Conservation (phyloP, 306 rosid species). For the Castanea sativa region DNA sequence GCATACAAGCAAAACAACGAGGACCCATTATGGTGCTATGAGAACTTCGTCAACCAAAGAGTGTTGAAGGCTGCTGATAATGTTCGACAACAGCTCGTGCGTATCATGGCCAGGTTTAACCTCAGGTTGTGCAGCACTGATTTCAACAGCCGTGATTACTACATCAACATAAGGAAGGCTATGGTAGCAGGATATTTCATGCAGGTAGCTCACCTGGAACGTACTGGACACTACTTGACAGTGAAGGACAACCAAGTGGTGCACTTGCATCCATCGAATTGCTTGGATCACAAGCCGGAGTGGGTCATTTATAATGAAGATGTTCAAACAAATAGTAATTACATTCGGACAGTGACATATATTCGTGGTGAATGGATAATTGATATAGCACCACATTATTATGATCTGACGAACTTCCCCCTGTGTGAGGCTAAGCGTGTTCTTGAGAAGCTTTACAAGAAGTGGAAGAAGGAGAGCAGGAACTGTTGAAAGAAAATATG, state of each 20-base stretch:
- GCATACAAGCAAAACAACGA: slow-evolving; percentile 95
- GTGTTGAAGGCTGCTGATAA: slow-evolving; percentile 85
- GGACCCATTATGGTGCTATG: slow-evolving; percentile 91
- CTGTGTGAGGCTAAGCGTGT: slow-evolving; percentile 91
- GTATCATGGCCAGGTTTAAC: slow-evolving; percentile 82
- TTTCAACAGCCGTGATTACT: slow-evolving; percentile 85
- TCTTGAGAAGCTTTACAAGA: slow-evolving; percentile 81
- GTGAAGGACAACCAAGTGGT: slow-evolving; percentile 97
- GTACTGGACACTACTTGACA: slow-evolving; percentile 51
- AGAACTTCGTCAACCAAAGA: slow-evolving; percentile 76
- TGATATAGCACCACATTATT: slow-evolving; percentile 84
- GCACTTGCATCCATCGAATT: slow-evolving; percentile 94
- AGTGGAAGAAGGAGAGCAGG: slow-evolving; percentile 62
- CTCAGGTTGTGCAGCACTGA: slow-evolving; percentile 87
- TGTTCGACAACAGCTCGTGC: slow-evolving; percentile 84
- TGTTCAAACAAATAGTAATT: slow-evolving; percentile 79
- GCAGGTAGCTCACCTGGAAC: slow-evolving; percentile 96
- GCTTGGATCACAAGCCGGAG: slow-evolving; percentile 94
- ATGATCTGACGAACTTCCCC: slow-evolving; percentile 77
- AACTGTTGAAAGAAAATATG: background rate
- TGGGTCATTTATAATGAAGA: slow-evolving; percentile 94
- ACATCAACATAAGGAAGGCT: slow-evolving; percentile 85
- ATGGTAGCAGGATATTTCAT: slow-evolving; percentile 96
- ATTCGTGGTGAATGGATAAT: slow-evolving; percentile 90
- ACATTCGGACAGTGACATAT: slow-evolving; percentile 86